Conservation (phyloP, 148 eudicot species). For the Fallopia convolvulus region DNA sequence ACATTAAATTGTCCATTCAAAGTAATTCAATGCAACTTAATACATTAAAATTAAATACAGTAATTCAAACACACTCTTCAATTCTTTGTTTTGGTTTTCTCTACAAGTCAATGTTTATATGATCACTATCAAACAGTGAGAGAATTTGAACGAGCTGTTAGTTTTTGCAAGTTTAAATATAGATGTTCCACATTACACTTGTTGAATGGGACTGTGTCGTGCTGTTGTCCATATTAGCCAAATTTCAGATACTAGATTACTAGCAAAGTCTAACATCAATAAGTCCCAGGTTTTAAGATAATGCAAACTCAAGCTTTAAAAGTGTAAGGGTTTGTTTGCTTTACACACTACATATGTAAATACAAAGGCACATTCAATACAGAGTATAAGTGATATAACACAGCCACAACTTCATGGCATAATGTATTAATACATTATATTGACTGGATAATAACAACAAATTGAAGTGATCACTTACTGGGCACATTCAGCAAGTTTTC, state of each 20-base stretch:
- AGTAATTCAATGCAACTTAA: no score
- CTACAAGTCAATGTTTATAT: background rate
- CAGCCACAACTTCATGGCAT: background rate
- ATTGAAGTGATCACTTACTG: slow-evolving; percentile 53
- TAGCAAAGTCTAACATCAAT: background rate
- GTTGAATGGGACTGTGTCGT: background rate
- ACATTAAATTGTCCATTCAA: no score
- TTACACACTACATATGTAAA: no score
- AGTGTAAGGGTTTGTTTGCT: background rate
- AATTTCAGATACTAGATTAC: background rate
- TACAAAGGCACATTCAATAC: no score
- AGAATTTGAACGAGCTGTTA: background rate
- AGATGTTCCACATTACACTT: background rate
- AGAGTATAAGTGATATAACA: no score
- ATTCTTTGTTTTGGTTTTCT: background rate
- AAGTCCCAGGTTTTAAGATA: background rate
- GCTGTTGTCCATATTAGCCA: background rate
- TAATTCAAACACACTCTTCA: background rate
- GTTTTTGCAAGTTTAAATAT: background rate
- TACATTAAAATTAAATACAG: no score
- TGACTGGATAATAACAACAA: background rate
- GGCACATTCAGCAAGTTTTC: slow-evolving; percentile 93
- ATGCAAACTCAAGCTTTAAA: background rate
- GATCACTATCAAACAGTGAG: background rate
- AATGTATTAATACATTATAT: no score